phyloP scores from a whole-genome alignment of 2,329 filamentous ascomycete genomes.

The Aspergillus felis region DNA sequence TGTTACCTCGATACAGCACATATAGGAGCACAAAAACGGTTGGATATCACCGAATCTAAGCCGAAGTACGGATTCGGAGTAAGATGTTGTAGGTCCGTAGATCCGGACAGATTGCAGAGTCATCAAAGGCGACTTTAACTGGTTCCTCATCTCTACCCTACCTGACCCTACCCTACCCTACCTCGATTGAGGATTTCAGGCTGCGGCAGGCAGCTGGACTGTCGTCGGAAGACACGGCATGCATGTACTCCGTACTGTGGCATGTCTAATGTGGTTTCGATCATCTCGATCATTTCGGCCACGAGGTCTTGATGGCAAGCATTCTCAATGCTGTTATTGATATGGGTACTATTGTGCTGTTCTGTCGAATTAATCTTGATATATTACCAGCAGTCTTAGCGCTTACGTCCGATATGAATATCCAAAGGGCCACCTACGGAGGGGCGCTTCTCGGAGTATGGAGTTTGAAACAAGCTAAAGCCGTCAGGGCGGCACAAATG shows the following conservation, averaged over 20 bases:
- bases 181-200: background rate
- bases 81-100: background rate
- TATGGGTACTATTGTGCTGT: background rate
- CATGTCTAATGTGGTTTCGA: background rate
- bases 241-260: background rate
- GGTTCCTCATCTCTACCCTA: background rate
- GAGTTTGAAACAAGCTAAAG: constrained; percentile 27
- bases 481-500: constrained; percentile 11
- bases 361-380: background rate
- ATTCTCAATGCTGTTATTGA: background rate
- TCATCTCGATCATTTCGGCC: background rate
- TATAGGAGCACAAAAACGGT: background rate
- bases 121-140: background rate
- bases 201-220: background rate
- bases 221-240: constrained; percentile 5
- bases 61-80: background rate
- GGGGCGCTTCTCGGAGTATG: constrained; percentile 17
- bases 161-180: background rate
- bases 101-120: background rate
- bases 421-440: background rate
- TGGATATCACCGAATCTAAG: background rate
- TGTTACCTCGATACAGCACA: background rate
- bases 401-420: background rate
- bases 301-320: background rate
- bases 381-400: background rate